Conservation (phyloP, 2,329 filamentous ascomycete genomes). For the Colletotrichum brevisporum region DNA sequence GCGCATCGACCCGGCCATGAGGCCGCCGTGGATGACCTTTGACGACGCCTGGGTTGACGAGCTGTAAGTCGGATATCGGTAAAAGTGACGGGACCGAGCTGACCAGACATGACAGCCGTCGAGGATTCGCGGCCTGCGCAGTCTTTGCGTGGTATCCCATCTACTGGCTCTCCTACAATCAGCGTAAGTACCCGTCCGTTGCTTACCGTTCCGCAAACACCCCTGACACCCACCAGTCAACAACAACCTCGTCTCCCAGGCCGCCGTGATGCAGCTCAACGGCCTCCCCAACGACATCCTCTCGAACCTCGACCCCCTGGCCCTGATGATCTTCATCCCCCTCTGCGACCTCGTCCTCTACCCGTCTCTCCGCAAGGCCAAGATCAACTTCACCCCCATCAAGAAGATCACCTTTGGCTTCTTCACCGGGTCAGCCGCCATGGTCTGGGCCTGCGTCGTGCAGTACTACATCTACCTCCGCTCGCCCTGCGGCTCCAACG, state of each 20-base stretch:
- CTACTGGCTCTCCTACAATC: constrained; percentile 68
- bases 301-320: constrained; percentile 82
- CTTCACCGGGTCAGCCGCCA: constrained; percentile 72
- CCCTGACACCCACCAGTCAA: constrained; percentile 56
- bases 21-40: constrained; percentile 81
- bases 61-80: constrained; percentile 52
- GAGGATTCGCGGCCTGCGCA: constrained; percentile 76
- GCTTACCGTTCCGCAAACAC: not conserved
- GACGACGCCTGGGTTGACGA: constrained; percentile 86
- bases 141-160: constrained; percentile 80
- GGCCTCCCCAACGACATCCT: constrained; percentile 84
- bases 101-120: constrained; percentile 50
- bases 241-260: constrained; percentile 74
- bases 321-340: constrained; percentile 85
- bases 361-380: constrained; percentile 73
- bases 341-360: constrained; percentile 77
- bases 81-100: not conserved
- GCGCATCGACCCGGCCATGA: constrained; percentile 65
- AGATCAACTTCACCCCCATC: constrained; percentile 80
- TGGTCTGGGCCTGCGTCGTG: constrained; percentile 68
- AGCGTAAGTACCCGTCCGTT: constrained; percentile 47
- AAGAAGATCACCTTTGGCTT: constrained; percentile 82
- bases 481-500: constrained; percentile 68
- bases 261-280: constrained; percentile 74
- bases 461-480: constrained; percentile 75